Evolutionary conservation across 2,329 filamentous ascomycete genomes (phyloP), one percentile per base, ranked within the genome.

Genomic region (Xylariaceae sp.): DNA sequence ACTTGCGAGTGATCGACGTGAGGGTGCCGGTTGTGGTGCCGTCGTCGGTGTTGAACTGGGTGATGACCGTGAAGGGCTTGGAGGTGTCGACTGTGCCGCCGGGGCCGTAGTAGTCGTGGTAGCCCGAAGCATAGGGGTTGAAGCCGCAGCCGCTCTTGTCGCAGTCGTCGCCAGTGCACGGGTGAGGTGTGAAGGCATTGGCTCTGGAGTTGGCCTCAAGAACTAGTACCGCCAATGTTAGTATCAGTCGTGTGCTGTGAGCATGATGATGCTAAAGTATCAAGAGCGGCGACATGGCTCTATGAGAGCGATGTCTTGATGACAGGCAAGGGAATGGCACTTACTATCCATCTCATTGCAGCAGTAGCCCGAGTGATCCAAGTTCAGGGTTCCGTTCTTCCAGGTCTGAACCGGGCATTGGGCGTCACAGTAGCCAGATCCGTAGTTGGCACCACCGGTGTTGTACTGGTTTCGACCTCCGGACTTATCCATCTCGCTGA

Each of bases 181-280:
- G 76, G 71, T 87, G 84, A 15, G 84, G 82, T 1, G 84, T 86
- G 64, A 80, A 78, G 35, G 83, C 81, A 15, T 77, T 78, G 6
- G 83, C 80, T 62, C 82, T 76, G 55, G 76, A 77, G 75, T 87
- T 87, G 59, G 83, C 82, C 71, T 87, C 84, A 82, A 83, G 85
- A 69, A 86, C 62, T 64, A 34, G 5, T 23, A 30, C 48, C 13
- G 15, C 8, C 2, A 45, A 10, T 8, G 52, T 64, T 42, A 62
- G 60, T 4, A n/a, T 58, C 2, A 2, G 47, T 39, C 4, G 9
- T 7, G 7, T 10, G 1, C 15, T 2, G 2, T 8, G 17, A 30
- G 35, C 7, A 13, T 47, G n/a, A 1, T 30, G 10, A 48, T 2
- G 13, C 47, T 30, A 13, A 23, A 50, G 37, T 2, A 18, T 30